phyloP scores from a whole-genome alignment of 23 red algal species.

The Chondrus crispus region DNA sequence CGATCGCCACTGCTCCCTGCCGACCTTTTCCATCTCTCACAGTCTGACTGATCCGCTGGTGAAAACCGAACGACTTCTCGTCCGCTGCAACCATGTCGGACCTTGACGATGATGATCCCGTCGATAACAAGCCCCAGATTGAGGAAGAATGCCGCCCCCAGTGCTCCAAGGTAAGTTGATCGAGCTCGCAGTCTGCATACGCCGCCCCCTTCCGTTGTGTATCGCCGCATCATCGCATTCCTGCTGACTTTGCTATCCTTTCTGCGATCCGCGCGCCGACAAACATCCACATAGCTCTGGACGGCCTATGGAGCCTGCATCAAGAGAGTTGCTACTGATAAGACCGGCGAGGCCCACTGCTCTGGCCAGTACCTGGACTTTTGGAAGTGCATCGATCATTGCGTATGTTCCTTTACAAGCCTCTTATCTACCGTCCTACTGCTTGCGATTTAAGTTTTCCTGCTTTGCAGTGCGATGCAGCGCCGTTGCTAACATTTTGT shows the following conservation, averaged over 20 bases:
- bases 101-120: conserved; percentile 80
- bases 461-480: too few species aligned
- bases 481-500: too few species aligned
- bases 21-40: too few species aligned
- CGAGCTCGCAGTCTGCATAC: too few species aligned
- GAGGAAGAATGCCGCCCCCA: conserved; percentile 86
- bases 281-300: conserved; percentile 22
- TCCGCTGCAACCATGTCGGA: too few species aligned
- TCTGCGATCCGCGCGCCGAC: background rate
- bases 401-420: conserved; percentile 57
- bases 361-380: conserved; percentile 98
- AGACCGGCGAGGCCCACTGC: conserved; percentile 93
- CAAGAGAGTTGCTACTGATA: conserved; percentile 72
- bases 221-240: too few species aligned
- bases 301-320: conserved; percentile 92
- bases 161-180: conserved; percentile 76
- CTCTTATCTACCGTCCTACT: too few species aligned
- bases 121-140: conserved; percentile 79
- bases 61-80: too few species aligned
- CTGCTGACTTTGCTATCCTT: background rate
- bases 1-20: too few species aligned
- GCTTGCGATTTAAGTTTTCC: too few species aligned
- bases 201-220: too few species aligned
- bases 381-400: conserved; percentile 92
- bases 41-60: too few species aligned